phyloP scores from a whole-genome alignment of 768 basidiomycete species.

The Tephrocybe sp. region DNA sequence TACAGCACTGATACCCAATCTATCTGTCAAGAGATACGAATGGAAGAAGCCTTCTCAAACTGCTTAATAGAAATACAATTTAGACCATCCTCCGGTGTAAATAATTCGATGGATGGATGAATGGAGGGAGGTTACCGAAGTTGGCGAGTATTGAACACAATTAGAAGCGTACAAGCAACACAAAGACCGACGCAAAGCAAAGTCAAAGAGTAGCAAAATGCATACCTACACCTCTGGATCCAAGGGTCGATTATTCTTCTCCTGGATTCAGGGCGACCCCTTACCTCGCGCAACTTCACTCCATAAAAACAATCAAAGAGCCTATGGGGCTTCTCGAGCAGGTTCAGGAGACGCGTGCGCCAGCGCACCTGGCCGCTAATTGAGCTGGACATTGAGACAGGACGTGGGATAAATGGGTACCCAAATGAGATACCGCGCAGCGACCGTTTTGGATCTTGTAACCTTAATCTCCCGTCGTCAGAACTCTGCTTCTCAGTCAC shows the following conservation, averaged over 20 bases:
- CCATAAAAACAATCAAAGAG: slow-evolving; percentile 45
- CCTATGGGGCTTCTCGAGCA: slow-evolving; percentile 46
- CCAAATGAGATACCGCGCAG: slow-evolving; percentile 50
- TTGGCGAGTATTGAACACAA: slow-evolving; percentile 41
- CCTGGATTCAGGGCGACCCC: slow-evolving; percentile 44
- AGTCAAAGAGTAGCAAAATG: slow-evolving; percentile 52
- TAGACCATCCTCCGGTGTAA: too few species aligned
- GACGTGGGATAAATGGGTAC: slow-evolving; percentile 62
- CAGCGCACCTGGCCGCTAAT: slow-evolving; percentile 16
- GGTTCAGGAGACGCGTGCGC: slow-evolving; percentile 19
- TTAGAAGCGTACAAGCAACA: slow-evolving; percentile 39
- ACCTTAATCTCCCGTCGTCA: slow-evolving; percentile 39
- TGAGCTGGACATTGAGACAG: slow-evolving; percentile 28
- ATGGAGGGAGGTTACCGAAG: too few species aligned
- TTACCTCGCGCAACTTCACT: slow-evolving; percentile 40
- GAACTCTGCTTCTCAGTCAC: slow-evolving; percentile 44
- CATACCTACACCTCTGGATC: slow-evolving; percentile 59
- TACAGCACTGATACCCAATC: too few species aligned
- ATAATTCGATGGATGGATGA: too few species aligned
- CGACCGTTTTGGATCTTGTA: slow-evolving; percentile 45
- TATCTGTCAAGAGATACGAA: too few species aligned
- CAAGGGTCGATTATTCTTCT: slow-evolving; percentile 56
- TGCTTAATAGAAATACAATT: too few species aligned
- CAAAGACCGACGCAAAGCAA: slow-evolving; percentile 40
- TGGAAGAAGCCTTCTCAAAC: too few species aligned